Evolutionary conservation across 108 stramenopile genomes (phyloP).

Genomic region (Skeletonema tropicum): DNA sequence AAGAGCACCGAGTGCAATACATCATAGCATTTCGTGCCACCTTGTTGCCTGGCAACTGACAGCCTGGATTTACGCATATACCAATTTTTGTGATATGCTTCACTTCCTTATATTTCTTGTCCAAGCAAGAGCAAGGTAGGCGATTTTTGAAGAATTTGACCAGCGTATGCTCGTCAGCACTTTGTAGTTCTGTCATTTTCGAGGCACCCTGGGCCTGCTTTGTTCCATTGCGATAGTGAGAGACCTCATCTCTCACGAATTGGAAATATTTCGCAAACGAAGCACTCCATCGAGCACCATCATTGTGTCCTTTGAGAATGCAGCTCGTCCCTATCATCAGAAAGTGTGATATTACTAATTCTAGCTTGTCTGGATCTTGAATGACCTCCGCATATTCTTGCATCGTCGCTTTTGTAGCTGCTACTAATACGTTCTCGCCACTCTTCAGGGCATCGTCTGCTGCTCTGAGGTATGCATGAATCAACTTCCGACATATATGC

Average conservation of each 20-base stretch:
- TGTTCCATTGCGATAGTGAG: not conserved
- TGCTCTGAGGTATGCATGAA: not conserved
- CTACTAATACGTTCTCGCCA: not conserved
- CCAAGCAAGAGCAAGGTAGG: not conserved
- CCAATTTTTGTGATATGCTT: not conserved
- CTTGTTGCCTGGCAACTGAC: not conserved
- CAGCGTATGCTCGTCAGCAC: not conserved
- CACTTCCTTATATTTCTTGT: not conserved
- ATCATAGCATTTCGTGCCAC: not conserved
- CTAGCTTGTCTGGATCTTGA: not conserved
- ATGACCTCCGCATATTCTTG: not conserved
- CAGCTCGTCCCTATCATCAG: not conserved
- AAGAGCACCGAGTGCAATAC: not conserved
- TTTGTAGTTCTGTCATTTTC: not conserved
- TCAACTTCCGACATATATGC: not conserved
- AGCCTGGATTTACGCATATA: not conserved
- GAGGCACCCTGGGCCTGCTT: not conserved
- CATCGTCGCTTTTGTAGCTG: not conserved
- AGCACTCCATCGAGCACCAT: not conserved
- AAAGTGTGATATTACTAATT: not conserved
- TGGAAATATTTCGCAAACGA: not conserved
- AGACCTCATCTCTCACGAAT: not conserved
- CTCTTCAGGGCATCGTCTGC: not conserved
- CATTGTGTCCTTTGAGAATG: not conserved
- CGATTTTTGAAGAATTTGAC: not conserved